Base-by-base conservation (phyloP, 169 alveolate genomes). In the Plasmodium cynomolgi region DNA sequence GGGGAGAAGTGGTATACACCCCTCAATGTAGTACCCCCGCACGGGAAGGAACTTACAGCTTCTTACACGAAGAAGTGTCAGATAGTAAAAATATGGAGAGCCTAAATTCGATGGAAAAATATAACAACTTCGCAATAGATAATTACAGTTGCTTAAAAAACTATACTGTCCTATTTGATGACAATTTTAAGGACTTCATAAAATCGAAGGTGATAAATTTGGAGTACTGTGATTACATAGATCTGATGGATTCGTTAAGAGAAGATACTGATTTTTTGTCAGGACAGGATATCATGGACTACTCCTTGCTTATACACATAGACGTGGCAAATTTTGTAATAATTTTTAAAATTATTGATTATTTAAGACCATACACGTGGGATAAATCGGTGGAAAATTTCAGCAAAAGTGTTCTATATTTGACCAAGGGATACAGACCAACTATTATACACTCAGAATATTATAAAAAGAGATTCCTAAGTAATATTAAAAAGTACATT, bases 361-460 rank as follows among this genome's bases (percentile, higher is more conserved):
- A 90, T 33, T 90, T 90, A 80, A 54, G 94, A 79, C 94, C 94
- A 58, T 90, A 90, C 54, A 90, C 94, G 1, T 90, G 94, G 94
- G 94, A 90, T 29, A 90, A 90, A 80, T 80, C 94, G 8, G 94
- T 90, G 54, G 94, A 90, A 62, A 90, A 79, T 68, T 90, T 90
- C 50, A 80, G 94, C 71, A 90, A 90, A 81, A 90, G 94, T 90
- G 94, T 90, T 9, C 26, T 90, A 39, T 90, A 90, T 80, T 90
- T 90, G 47, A 90, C 94, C 7, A 90, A 90, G 26, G 94, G 94
- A 20, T 90, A 90, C 50, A 80, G 90, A 68, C 94, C 94, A 23
- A 90, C 94, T 3, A 90, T 90, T 79, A 90, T 90, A 37, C 94
- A 90, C 11, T 90, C 94, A 8, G 94, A 90, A 90, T 90, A 90